Conservation (phyloP, 2,329 filamentous ascomycete genomes). For the Trichoderma gracile region DNA sequence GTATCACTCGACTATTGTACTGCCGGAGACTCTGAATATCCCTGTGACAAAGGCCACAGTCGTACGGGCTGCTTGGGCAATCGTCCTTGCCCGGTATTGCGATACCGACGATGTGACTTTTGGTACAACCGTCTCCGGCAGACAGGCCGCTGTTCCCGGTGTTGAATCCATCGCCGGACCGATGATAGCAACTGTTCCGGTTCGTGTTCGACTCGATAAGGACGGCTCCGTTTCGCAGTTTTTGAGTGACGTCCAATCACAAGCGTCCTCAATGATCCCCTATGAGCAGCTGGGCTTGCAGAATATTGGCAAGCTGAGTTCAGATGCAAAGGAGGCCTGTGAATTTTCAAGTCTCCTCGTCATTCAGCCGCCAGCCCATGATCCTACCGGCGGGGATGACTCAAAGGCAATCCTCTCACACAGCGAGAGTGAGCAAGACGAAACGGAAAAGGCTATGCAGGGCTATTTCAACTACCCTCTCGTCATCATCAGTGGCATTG, state of each 20-base stretch:
- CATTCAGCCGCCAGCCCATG: constrained; percentile 18
- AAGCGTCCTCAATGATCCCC: constrained; percentile 25
- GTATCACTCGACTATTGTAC: neutral
- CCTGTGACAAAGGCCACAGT: constrained; percentile 30
- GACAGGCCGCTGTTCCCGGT: constrained; percentile 28
- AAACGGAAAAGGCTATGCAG: constrained; percentile 2
- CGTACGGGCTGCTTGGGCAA: constrained; percentile 33
- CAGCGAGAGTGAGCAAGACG: neutral
- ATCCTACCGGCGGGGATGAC: neutral
- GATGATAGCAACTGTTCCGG: constrained; percentile 23
- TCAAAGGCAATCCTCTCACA: neutral
- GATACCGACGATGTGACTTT: constrained; percentile 30
- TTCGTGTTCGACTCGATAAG: constrained; percentile 8
- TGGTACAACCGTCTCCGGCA: constrained; percentile 29
- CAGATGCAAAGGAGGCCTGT: constrained; percentile 25
- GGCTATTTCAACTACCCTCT: constrained; percentile 21
- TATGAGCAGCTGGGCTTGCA: constrained; percentile 31
- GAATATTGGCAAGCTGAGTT: constrained; percentile 28
- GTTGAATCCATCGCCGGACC: constrained; percentile 28
- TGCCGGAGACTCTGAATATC: constrained; percentile 11
- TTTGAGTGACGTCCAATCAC: constrained; percentile 22
- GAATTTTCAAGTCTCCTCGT: constrained; percentile 30
- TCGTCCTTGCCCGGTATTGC: constrained; percentile 43
- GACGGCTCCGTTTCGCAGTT: neutral
- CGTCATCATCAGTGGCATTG: neutral